These are phyloP conservation scores for Pythium monospermum DNA, from an alignment of 352 stramenopile species.

Conservation along the genomic window DNA sequence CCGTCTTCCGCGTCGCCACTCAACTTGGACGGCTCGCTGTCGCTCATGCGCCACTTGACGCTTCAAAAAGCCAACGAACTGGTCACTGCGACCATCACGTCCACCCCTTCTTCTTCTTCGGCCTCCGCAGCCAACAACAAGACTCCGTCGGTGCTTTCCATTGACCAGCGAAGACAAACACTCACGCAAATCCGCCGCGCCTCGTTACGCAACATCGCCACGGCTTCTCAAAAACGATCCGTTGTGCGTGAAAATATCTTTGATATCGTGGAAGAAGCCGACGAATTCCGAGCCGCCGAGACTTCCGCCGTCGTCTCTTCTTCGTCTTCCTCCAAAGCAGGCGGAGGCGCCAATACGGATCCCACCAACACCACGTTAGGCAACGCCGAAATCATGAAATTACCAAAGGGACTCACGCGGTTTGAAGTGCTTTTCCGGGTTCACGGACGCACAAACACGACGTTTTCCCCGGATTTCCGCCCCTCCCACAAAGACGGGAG, in stretches of 20 bases:
- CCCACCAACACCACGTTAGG: not conserved
- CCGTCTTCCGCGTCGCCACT: not conserved
- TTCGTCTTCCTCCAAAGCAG: slow-evolving; percentile 12
- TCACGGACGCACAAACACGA: slow-evolving; percentile 28
- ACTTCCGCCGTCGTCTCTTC: slow-evolving; percentile 5
- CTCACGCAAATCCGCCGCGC: slow-evolving; percentile 32
- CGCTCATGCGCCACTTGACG: slow-evolving; percentile 20
- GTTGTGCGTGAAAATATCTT: slow-evolving; percentile 70
- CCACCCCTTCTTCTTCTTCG: too few species aligned
- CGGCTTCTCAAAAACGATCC: slow-evolving; percentile 25
- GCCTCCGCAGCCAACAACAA: not conserved
- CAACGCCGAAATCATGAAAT: slow-evolving; percentile 67
- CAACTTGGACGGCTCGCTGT: slow-evolving; percentile 21
- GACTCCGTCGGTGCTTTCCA: slow-evolving; percentile 10
- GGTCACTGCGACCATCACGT: slow-evolving; percentile 27
- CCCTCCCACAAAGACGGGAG: too few species aligned
- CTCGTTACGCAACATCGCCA: slow-evolving; percentile 27
- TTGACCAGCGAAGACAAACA: slow-evolving; percentile 29
- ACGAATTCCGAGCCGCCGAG: slow-evolving; percentile 21
- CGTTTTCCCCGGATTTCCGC: too few species aligned
- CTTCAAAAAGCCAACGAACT: slow-evolving; percentile 25
- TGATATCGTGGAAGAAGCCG: slow-evolving; percentile 68
- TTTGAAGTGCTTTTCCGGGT: slow-evolving; percentile 61
- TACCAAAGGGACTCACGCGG: slow-evolving; percentile 63
- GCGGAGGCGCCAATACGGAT: not conserved